Conservation (phyloP, 768 basidiomycete genomes). For the Lepiota brunneoincarnata region DNA sequence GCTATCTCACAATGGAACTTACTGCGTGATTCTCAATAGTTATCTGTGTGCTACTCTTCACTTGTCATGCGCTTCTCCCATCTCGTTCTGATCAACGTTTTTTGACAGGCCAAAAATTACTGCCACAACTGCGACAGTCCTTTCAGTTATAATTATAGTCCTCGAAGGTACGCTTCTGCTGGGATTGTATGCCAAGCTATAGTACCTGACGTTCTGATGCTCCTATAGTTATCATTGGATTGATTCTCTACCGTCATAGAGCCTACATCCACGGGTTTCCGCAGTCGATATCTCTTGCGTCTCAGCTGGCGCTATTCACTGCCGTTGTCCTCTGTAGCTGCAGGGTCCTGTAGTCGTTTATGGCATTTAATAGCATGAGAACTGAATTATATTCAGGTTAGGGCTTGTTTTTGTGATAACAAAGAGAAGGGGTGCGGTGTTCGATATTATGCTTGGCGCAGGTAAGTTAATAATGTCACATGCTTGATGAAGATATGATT, state of each 20-base stretch:
- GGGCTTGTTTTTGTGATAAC: conserved; percentile 4
- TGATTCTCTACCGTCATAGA: conserved; percentile 1
- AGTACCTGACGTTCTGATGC: not conserved
- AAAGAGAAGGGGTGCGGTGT: not conserved
- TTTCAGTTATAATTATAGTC: not conserved
- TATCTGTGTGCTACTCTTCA: not conserved
- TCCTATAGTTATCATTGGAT: not conserved
- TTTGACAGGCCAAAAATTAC: conserved; percentile 1
- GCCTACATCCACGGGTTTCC: not conserved
- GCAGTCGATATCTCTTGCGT: conserved; percentile 2
- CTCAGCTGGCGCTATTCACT: conserved; percentile 2
- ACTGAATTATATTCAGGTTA: not conserved
- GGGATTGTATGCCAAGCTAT: too few species aligned
- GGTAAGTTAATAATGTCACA: not conserved
- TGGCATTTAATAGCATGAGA: too few species aligned
- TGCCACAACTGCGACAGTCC: not conserved
- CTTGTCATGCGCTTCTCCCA: too few species aligned
- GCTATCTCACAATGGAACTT: conserved; percentile 7
- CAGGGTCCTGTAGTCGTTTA: not conserved
- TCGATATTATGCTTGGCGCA: conserved; percentile 6
- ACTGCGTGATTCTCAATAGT: conserved; percentile 1
- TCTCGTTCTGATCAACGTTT: not conserved
- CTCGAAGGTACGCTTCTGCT: not conserved
- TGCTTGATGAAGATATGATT: not conserved
- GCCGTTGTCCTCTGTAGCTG: not conserved